phyloP scores from a whole-genome alignment of 345 rosid species.

The Reutealis trisperma region DNA sequence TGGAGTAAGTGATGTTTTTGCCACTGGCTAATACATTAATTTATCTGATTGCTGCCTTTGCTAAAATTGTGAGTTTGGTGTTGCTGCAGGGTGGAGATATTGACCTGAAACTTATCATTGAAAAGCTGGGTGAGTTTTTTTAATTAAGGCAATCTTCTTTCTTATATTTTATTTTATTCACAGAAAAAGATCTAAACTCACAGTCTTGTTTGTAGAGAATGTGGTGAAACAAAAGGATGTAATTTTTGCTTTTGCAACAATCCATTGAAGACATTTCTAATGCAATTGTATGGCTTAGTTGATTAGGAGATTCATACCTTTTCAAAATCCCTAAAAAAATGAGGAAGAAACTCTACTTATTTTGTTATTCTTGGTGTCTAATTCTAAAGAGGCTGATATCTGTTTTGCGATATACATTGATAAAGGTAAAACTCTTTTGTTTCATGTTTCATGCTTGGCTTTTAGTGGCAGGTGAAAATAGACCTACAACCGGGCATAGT shows the following conservation, averaged over 20 bases:
- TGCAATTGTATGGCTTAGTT: not conserved
- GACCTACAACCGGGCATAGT: not conserved
- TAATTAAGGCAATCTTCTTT: not conserved
- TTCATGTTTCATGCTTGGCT: not conserved
- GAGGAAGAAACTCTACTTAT: not conserved
- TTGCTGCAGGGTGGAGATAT: slow-evolving; percentile 42
- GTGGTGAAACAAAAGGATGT: not conserved
- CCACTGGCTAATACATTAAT: slow-evolving; percentile 8
- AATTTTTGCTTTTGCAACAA: not conserved
- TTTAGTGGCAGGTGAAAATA: not conserved
- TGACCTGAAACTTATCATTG: slow-evolving; percentile 50
- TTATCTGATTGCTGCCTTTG: slow-evolving; percentile 13
- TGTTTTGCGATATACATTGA: not conserved
- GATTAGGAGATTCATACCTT: not conserved
- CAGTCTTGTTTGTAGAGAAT: not conserved
- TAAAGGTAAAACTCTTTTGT: not conserved
- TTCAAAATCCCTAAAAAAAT: not conserved
- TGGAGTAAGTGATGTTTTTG: slow-evolving; percentile 51
- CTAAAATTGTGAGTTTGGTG: slow-evolving; percentile 10
- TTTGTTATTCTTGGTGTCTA: not conserved
- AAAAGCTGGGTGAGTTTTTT: slow-evolving; percentile 61
- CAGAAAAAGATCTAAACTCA: not conserved
- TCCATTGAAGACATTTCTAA: not conserved
- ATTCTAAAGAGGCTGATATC: not conserved
- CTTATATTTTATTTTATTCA: slow-evolving; percentile 1